A percentile compares a stretch with the other conserved stretches of the same genome.
Evolutionary conservation across 2,329 filamentous ascomycete species (phyloP).

Genomic region (Trichoderma asperellum): DNA sequence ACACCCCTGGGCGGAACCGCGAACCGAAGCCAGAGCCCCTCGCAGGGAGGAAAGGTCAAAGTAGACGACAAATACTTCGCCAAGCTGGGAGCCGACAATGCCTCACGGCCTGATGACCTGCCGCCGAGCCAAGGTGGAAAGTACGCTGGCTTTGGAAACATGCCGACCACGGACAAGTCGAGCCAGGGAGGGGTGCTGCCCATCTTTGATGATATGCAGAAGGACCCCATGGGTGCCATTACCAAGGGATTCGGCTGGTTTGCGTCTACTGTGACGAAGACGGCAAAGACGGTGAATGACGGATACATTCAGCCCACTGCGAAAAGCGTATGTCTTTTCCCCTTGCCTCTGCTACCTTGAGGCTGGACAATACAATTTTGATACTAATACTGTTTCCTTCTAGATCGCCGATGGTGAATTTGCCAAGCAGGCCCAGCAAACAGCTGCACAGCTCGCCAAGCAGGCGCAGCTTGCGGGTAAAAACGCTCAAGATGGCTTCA

Average conservation of each 20-base stretch:
- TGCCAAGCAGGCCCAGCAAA: conserved; percentile 65
- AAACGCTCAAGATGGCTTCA: conserved; percentile 78
- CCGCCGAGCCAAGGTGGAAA: conserved; percentile 92
- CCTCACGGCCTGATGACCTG: conserved; percentile 70
- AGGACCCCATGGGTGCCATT: conserved; percentile 84
- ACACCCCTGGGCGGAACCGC: conserved; percentile 48
- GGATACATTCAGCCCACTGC: conserved; percentile 92
- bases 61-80: conserved; percentile 91
- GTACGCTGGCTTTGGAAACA: conserved; percentile 87
- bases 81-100: conserved; percentile 80
- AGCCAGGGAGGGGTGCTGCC: conserved; percentile 56
- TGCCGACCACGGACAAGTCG: conserved; percentile 58
- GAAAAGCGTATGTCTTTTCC: conserved; percentile 37
- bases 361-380: background rate
- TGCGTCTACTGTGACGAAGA: conserved; percentile 82
- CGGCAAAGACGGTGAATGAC: conserved; percentile 88
- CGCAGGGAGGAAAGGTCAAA: conserved; percentile 55
- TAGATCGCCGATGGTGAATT: conserved; percentile 82
- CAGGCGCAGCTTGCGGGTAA: conserved; percentile 70
- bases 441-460: conserved; percentile 68
- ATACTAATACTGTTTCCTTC: conserved; percentile 33
- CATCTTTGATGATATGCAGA: conserved; percentile 84
- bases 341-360: too few relatives aligned
- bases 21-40: conserved; percentile 48
- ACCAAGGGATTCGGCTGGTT: conserved; percentile 97